Percentiles rank a stretch among this genome's conserved stretches.
Evolutionary conservation across 345 rosid species (phyloP).

Genomic region (Ceriops decandra): DNA sequence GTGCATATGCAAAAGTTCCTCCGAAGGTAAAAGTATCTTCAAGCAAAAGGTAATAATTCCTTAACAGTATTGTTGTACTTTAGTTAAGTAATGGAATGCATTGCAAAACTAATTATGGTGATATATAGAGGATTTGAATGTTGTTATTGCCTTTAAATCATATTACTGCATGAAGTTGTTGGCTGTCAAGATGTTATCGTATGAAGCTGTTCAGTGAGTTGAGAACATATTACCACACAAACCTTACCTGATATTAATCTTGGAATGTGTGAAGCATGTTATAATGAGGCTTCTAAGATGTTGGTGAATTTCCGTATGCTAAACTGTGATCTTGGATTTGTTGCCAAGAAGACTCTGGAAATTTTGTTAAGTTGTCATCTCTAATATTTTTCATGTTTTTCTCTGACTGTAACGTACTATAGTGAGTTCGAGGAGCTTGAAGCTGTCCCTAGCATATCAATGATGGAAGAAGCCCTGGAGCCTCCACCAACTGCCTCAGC

Average conservation of each 20-base stretch:
- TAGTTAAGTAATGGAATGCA: constrained; percentile 3
- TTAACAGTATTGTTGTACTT: background rate
- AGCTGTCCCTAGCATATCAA: constrained; percentile 51
- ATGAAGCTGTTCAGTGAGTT: background rate
- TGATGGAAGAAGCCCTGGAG: constrained; percentile 58
- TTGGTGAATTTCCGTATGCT: background rate
- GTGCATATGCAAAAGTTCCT: constrained; percentile 58
- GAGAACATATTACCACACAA: too few species aligned
- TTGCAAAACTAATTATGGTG: background rate
- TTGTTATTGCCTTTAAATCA: background rate
- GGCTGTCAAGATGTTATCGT: background rate
- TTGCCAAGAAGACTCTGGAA: too few species aligned
- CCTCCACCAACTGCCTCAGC: constrained; percentile 41
- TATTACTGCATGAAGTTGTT: background rate
- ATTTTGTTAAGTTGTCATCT: background rate
- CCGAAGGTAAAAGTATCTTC: constrained; percentile 45
- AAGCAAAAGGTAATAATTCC: constrained; percentile 31
- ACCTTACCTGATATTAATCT: background rate
- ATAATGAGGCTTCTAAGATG: background rate
- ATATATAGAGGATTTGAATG: background rate
- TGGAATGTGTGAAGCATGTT: background rate
- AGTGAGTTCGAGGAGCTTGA: constrained; percentile 73
- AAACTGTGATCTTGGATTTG: background rate
- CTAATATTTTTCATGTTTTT: background rate
- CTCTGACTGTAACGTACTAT: constrained; percentile 1